Conservation (phyloP, 2,329 filamentous ascomycete genomes). For the Colletotrichum euphorbiae region DNA sequence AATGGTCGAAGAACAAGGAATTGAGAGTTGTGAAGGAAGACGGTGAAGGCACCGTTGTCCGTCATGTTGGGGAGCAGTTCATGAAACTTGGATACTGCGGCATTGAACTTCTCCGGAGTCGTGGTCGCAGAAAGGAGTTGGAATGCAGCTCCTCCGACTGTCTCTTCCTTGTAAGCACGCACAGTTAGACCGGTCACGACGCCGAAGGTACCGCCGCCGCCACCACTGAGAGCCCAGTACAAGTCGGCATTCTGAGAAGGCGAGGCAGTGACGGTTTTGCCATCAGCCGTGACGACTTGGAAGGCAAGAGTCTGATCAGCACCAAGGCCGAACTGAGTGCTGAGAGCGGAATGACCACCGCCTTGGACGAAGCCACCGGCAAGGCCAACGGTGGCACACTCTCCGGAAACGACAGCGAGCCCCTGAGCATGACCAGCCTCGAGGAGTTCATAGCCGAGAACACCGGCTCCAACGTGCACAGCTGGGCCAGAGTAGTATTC, state of each 20-base stretch:
- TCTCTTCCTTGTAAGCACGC: constrained; percentile 58
- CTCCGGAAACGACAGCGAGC: constrained; percentile 37
- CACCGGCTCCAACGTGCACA: constrained; percentile 64
- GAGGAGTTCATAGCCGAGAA: constrained; percentile 60
- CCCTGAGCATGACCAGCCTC: constrained; percentile 48
- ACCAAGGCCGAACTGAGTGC: constrained; percentile 57
- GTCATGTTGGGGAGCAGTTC: constrained; percentile 58
- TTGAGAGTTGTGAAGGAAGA: constrained; percentile 59
- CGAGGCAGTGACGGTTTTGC: constrained; percentile 55
- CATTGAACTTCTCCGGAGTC: constrained; percentile 57
- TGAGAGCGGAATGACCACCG: constrained; percentile 58
- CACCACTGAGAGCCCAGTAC: constrained; percentile 66
- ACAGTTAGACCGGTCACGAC: constrained; percentile 63
- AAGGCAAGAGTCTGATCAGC: constrained; percentile 61
- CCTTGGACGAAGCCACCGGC: constrained; percentile 62
- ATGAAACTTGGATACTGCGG: constrained; percentile 58
- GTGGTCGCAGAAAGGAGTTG: constrained; percentile 48
- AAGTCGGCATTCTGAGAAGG: constrained; percentile 58
- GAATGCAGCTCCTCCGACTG: constrained; percentile 58
- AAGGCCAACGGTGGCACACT: constrained; percentile 44
- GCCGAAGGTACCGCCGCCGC: constrained; percentile 64
- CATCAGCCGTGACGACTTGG: constrained; percentile 58
- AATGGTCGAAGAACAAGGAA: constrained; percentile 55
- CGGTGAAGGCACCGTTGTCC: constrained; percentile 61
- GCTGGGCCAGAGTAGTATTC: constrained; percentile 62